phyloP scores from a whole-genome alignment of 1,284 basidiomycete species.

The Apiotrichum brassicae region DNA sequence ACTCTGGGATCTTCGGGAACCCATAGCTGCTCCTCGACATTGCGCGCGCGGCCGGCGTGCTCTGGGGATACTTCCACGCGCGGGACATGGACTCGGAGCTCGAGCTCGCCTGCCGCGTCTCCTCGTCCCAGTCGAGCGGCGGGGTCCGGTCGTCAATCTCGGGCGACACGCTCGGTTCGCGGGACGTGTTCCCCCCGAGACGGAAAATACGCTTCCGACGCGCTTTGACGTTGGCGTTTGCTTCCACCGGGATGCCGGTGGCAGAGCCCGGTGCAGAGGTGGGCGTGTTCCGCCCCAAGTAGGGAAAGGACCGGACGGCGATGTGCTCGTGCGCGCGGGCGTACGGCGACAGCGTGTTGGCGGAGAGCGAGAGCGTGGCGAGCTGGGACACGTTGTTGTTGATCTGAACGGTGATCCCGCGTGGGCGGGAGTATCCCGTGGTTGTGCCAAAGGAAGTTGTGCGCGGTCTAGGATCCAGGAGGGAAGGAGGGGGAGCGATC shows the following conservation, averaged over 20 bases:
- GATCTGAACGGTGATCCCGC: conserved; percentile 60
- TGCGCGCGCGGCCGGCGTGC: background rate
- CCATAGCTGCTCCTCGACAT: conserved; percentile 28
- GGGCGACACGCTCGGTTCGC: conserved; percentile 1
- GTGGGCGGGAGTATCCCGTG: background rate
- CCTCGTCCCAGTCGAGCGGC: conserved; percentile 15
- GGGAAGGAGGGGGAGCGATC: background rate
- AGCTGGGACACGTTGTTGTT: conserved; percentile 75
- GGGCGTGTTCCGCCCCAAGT: conserved; percentile 31
- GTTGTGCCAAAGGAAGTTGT: conserved; percentile 4
- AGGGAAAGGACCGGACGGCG: conserved; percentile 77
- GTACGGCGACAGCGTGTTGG: conserved; percentile 86
- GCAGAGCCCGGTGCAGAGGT: conserved; percentile 26
- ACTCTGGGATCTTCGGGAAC: conserved; percentile 27
- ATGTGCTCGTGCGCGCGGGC: conserved; percentile 82
- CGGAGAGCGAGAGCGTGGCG: conserved; percentile 72
- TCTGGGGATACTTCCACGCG: background rate
- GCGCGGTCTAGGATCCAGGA: conserved; percentile 5
- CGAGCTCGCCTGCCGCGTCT: conserved; percentile 7
- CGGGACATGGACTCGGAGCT: conserved; percentile 8
- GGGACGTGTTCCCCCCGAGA: conserved; percentile 49
- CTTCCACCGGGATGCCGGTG: conserved; percentile 3
- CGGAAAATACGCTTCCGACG: conserved; percentile 67
- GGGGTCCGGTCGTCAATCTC: conserved; percentile 16
- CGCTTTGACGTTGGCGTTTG: conserved; percentile 56